Base-by-base conservation (phyloP, 192 early-diverging fungal species). In the Lobosporangium transversale region DNA sequence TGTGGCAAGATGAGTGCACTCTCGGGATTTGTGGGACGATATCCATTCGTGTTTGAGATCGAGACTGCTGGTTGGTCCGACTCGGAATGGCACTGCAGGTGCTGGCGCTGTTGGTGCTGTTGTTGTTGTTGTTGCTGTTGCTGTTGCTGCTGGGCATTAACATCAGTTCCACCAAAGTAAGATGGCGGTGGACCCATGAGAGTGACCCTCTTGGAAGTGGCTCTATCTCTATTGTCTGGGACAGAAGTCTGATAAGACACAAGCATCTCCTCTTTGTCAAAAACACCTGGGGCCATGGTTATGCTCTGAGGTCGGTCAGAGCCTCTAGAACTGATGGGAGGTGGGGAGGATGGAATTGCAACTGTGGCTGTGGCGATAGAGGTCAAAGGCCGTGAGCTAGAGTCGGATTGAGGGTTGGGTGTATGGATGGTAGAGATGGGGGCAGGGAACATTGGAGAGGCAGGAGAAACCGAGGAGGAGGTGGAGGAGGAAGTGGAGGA, bases 1-100 rank as follows among this genome's bases (percentile, higher is more conserved):
- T 76, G 51, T 12, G 73, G 52, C 40, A 76, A 58, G 73, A 76
- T 76, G 73, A 76, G 65, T 58, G 73, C 63, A 57, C 65, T 67
- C 36, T 66, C 58, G 15, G 64, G 73, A 18, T 45, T 53, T 17
- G 53, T 36, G 33, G 52, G 29, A 2, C 67, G 40, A 58, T 74
- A 62, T 14, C 47, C 69, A 49, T 55, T 15, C 21, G 62, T 27
- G 24, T 3, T 53, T 32, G 53, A n/a, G 12, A 35, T 50, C 10
- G 26, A 12, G 15, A 32, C 12, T 4, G 37, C 15, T 12, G 53
- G 69, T 33, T 64, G 69, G 3, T 66, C n/a, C 9, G 56, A 60
- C 18, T 47, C 44, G 6, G 40, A 42, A n/a, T n/a, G n/a, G n/a
- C n/a, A n/a, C n/a, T n/a, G n/a, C n/a, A n/a, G n/a, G n/a, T 52